A percentile compares a stretch with the other conserved stretches of the same genome.
phyloP scores from a whole-genome alignment of 257 asterid species.

The Craterostigma plantagineum region DNA sequence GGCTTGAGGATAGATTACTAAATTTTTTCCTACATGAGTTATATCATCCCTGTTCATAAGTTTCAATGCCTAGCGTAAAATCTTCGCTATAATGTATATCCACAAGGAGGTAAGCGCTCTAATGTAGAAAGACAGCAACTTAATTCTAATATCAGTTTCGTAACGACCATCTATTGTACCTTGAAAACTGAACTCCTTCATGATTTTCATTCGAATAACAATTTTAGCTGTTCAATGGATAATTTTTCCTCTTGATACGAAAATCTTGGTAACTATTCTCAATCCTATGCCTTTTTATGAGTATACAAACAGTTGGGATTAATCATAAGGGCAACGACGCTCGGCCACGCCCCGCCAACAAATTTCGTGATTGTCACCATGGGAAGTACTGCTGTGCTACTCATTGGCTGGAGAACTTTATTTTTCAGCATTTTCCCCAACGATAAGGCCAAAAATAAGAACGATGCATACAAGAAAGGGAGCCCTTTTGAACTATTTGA shows the following conservation, averaged over 20 bases:
- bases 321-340: constrained; percentile 32
- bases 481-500: constrained; percentile 34
- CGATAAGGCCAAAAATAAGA: constrained; percentile 25
- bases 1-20: neutral
- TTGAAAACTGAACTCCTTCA: too few relatives aligned
- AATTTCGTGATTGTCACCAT: constrained; percentile 58
- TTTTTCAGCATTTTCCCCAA: constrained; percentile 30
- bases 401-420: constrained; percentile 74
- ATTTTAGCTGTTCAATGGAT: too few relatives aligned
- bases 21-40: neutral
- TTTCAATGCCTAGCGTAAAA: too few relatives aligned
- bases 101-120: too few relatives aligned
- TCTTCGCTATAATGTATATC: too few relatives aligned
- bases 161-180: too few relatives aligned
- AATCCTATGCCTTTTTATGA: too few relatives aligned
- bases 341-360: constrained; percentile 57
- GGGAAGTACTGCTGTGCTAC: constrained; percentile 81
- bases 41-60: too few relatives aligned
- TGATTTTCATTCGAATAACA: too few relatives aligned
- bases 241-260: too few relatives aligned
- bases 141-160: too few relatives aligned
- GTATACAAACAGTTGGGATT: constrained; percentile 89
- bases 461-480: constrained; percentile 57
- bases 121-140: too few relatives aligned
- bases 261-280: neutral